Evolutionary conservation across 2,329 filamentous ascomycete species (phyloP).

Genomic region (Podosphaera aphanis): DNA sequence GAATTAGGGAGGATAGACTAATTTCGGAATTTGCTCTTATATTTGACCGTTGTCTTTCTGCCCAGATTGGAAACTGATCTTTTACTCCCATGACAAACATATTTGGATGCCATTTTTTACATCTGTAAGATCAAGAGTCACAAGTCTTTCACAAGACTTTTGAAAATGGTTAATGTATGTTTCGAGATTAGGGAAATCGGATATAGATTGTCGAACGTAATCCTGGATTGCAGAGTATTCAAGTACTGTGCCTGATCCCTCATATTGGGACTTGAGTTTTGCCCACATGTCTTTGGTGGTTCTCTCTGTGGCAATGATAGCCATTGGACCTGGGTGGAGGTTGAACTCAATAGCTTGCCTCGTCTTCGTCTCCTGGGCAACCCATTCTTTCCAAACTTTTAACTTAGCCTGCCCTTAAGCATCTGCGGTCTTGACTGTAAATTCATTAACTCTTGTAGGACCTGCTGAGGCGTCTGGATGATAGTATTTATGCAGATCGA

Average conservation of each 20-base stretch:
- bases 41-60: background rate
- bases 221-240: background rate
- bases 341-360: too few relatives aligned
- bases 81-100: slow-evolving; percentile 1
- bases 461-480: background rate
- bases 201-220: background rate
- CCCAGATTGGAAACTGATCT: background rate
- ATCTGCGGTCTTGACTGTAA: background rate
- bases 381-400: too few relatives aligned
- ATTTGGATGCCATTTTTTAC: background rate
- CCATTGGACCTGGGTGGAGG: too few relatives aligned
- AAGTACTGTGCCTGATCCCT: background rate
- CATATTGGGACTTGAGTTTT: background rate
- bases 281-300: background rate
- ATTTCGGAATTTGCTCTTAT: background rate
- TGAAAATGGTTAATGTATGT: background rate
- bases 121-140: background rate
- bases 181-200: background rate
- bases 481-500: slow-evolving; percentile 1
- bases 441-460: background rate
- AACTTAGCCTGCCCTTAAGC: background rate
- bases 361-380: too few relatives aligned
- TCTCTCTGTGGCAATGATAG: background rate
- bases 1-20: background rate
- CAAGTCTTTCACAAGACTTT: background rate